Base-by-base conservation (phyloP, 2,329 filamentous ascomycete species). In the Aspergillus awamori region DNA sequence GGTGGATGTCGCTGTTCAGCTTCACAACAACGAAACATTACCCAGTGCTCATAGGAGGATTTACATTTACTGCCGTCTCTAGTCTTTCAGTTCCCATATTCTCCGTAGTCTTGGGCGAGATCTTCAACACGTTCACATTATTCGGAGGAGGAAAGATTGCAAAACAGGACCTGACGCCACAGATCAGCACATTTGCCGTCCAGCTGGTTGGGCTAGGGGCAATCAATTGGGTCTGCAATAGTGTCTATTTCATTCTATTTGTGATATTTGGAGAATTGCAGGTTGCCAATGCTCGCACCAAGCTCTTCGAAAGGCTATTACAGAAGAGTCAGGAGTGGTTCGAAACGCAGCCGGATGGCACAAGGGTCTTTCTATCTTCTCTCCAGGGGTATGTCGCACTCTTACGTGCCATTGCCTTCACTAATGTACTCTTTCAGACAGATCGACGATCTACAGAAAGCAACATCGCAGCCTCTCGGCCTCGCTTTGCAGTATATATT, bases 221-320 rank as follows among this genome's bases (percentile, higher is more conserved):
- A 0, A 84, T 79, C 0, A 87, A 86, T 51, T 94, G 91, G 86
- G 49, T 92, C 0, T 76, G 88, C 15, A 89, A 90, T 66, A 84
- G 85, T 3, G 72, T 83, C 1, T 90, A 92, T 67, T 88, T 92
- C 68, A 82, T 83, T 1, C 74, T 86, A 0, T 97, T 93, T 87
- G 80, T 94, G 30, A 73, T 84, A 0, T 95, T 95, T 73, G 91
- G 93, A 13, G 93, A 97, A 74, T 69, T 92, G 2, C 92, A 97
- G 66, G 92, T 90, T 0, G 85, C 84, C 33, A 85, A 77, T 51
- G 87, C 87, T 6, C 85, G 92, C 5, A 79, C 83, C 15, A 79
- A 77, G 5, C 76, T 95, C 2, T 97, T 97, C 70, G 69, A 79
- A 1, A 84, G 84, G 2, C 78, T 98, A 38, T 73, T 96, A n/a